Evolutionary conservation across 208 protist genomes (phyloP), one percentile per base, ranked within the genome.

Genomic region (Angomonas ambiguus): DNA sequence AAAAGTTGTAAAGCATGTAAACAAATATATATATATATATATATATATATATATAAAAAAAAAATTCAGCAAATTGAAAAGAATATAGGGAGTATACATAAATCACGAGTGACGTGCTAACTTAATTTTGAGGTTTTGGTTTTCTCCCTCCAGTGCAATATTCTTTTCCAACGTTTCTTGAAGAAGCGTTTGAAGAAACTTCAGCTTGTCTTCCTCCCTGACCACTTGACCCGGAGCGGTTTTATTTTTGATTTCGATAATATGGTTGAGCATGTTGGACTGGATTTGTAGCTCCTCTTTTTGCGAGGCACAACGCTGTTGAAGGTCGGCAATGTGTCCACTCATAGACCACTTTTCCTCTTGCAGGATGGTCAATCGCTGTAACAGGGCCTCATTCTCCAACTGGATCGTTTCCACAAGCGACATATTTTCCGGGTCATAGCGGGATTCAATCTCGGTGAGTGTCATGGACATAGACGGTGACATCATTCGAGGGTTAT

Each of bases 141-240:
- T 18, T 51, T 74, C 63, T 51, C 82, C 74, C 72, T 81, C 71
- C 2, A 93, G 65, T 25, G 58, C 59, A 30, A 93, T 71, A 38
- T 87, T 89, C 58, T 88, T 74, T 49, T 74, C 41, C 20, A 93
- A 62, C 34, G 80, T 82, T 20, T 83, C 72, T 45, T 93, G 83
- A 30, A 93, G 41, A 42, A 93, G 71, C 27, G 62, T 69, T 67
- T 93, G 87, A 6, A 93, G 57, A n/a, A 62, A 51, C 30, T 80
- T 76, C 27, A 91, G 62, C 55, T 60, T 75, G 18, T 59, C 72
- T 35, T 77, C 71, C 16, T 77, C 66, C n/a, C 55, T 51, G 8
- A 66, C 66, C 35, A 63, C 64, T 45, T 68, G 53, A 10, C 62
- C 67, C 11, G 69, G 69, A 25, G 69, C 53, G 20, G 62, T 65